phyloP scores from a whole-genome alignment of 2,329 filamentous ascomycete genomes.

The Rhynchosporium graminicola region DNA sequence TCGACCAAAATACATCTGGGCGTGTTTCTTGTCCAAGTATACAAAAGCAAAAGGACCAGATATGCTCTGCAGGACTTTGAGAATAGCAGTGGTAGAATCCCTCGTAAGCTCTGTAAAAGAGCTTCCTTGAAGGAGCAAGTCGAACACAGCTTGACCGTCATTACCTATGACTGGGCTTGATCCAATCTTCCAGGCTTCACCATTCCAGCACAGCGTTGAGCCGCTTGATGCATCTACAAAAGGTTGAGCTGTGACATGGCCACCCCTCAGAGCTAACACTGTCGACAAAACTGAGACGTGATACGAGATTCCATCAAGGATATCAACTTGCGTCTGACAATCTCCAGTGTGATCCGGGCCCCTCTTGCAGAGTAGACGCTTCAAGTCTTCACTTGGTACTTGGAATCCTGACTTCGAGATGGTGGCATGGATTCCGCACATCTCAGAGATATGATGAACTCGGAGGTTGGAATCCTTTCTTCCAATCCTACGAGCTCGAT shows the following conservation, averaged over 20 bases:
- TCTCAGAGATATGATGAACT: constrained; percentile 35
- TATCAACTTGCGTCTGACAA: constrained; percentile 40
- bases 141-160: constrained; percentile 73
- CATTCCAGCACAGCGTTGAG: constrained; percentile 92
- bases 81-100: constrained; percentile 42
- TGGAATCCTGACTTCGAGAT: constrained; percentile 45
- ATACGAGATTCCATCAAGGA: constrained; percentile 38
- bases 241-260: constrained; percentile 71
- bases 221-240: constrained; percentile 57
- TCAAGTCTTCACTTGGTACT: constrained; percentile 44
- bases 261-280: constrained; percentile 86
- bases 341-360: constrained; percentile 61
- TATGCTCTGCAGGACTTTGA: constrained; percentile 59
- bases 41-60: constrained; percentile 89
- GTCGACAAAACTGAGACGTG: constrained; percentile 73
- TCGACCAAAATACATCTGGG: constrained; percentile 75
- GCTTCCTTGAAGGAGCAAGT: constrained; percentile 51
- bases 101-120: constrained; percentile 25
- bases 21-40: constrained; percentile 67
- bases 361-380: constrained; percentile 52
- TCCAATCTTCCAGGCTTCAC: constrained; percentile 83
- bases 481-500: neutral
- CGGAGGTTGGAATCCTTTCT: neutral
- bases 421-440: constrained; percentile 63
- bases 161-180: constrained; percentile 65